A percentile compares a stretch with the other conserved stretches of the same genome.
Evolutionary conservation across 495 filamentous ascomycete species (phyloP).

Genomic region (Amphirosellinia nigrospora): DNA sequence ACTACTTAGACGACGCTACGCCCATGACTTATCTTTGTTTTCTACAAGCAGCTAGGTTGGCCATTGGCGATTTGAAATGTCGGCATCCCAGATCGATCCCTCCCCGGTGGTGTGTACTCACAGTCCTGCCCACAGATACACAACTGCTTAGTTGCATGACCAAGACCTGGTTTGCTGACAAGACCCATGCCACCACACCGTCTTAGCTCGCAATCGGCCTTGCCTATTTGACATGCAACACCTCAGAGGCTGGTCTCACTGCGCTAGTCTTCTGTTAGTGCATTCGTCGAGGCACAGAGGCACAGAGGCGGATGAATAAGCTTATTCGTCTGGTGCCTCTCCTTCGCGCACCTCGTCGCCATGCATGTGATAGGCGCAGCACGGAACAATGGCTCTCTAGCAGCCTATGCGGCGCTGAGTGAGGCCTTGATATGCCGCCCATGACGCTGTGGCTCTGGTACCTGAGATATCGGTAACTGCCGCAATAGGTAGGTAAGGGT

Average conservation of each 20-base stretch:
- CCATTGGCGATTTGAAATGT: conserved; percentile 19
- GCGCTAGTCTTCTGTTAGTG: neutral
- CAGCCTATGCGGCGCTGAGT: neutral
- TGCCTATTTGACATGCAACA: conserved; percentile 24
- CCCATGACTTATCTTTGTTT: neutral
- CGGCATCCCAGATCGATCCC: conserved; percentile 16
- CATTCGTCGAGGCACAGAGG: neutral
- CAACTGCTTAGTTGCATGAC: conserved; percentile 26
- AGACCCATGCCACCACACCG: conserved; percentile 8
- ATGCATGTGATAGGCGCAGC: neutral
- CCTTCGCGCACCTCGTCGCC: neutral
- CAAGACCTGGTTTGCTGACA: conserved; percentile 23
- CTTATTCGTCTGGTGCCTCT: conserved; percentile 1
- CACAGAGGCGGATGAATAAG: conserved; percentile 3
- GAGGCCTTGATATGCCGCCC: neutral
- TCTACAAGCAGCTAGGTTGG: neutral
- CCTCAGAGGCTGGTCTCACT: neutral
- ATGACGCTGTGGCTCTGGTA: neutral
- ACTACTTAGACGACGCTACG: too few species aligned
- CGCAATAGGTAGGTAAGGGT: conserved; percentile 16
- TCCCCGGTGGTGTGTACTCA: neutral
- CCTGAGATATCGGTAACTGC: conserved; percentile 14
- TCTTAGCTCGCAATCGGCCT: conserved; percentile 18
- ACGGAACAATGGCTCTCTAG: neutral
- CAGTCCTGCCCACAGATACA: neutral